Percentiles rank a stretch among this genome's conserved stretches.
Evolutionary conservation across 176 grass and related monocot species (phyloP).

Genomic region (Triticum dicoccoides): DNA sequence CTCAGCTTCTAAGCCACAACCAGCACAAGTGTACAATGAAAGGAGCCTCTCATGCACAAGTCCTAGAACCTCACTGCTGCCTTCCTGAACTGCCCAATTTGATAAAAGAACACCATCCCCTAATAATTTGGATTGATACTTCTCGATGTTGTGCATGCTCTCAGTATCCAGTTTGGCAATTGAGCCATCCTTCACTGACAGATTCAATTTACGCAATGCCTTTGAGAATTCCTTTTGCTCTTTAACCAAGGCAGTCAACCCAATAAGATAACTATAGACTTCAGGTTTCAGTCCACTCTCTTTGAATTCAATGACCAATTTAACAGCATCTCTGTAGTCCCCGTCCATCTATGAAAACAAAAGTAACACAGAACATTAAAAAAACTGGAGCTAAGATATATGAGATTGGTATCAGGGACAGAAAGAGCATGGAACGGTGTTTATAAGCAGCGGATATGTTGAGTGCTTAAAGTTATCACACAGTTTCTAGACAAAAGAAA

Average conservation of each 20-base stretch:
- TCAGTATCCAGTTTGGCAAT: conserved; percentile 53
- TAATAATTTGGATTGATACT: conserved; percentile 61
- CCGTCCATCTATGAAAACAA: conserved; percentile 69
- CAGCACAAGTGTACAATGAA: conserved; percentile 75
- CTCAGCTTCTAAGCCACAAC: conserved; percentile 85
- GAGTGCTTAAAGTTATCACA: not conserved
- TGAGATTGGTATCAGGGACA: not conserved
- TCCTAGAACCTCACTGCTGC: conserved; percentile 52
- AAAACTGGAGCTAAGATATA: not conserved
- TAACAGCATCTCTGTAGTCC: conserved; percentile 64
- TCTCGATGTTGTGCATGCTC: conserved; percentile 47
- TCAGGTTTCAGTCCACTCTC: conserved; percentile 67
- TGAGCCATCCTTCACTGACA: conserved; percentile 54
- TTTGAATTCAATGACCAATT: conserved; percentile 83
- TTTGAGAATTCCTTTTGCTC: conserved; percentile 97
- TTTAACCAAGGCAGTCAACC: conserved; percentile 89
- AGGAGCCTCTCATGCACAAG: conserved; percentile 81
- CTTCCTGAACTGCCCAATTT: conserved; percentile 74
- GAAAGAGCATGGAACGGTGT: not conserved
- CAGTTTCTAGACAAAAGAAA: not conserved
- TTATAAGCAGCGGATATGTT: conserved; percentile 2
- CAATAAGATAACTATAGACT: conserved; percentile 92
- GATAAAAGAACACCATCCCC: conserved; percentile 75
- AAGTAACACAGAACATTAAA: conserved; percentile 12
- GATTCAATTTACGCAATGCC: conserved; percentile 68